Conservation (phyloP, 768 basidiomycete species). For the Leucocoprinus birnbaumii region DNA sequence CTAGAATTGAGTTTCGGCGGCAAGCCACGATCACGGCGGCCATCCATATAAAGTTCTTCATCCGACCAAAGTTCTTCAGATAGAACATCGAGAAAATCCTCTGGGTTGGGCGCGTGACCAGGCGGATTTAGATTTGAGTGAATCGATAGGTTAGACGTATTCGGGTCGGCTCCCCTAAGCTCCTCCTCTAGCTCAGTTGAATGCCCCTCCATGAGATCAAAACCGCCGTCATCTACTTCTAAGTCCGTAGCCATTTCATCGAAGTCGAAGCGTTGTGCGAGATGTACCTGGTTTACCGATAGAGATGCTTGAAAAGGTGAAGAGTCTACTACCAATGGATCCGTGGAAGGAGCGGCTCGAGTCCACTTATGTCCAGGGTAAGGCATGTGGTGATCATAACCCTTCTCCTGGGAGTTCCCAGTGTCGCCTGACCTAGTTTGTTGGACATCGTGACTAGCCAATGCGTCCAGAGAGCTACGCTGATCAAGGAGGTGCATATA, state of each 20-base stretch:
- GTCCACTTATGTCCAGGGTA: neutral
- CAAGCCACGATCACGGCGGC: neutral
- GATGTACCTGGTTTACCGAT: neutral
- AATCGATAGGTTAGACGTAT: neutral
- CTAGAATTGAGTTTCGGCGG: neutral
- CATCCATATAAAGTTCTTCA: slow-evolving; percentile 2
- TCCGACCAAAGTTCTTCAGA: slow-evolving; percentile 1
- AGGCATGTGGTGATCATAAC: slow-evolving; percentile 1
- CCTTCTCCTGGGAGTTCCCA: slow-evolving; percentile 7
- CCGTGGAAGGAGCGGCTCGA: neutral
- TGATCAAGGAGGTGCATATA: neutral
- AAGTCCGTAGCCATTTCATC: neutral
- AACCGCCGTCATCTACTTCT: neutral
- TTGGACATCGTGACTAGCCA: neutral
- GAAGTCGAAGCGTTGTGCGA: neutral
- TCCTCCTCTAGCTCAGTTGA: neutral
- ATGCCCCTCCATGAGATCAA: neutral
- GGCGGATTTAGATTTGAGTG: neutral
- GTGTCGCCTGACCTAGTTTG: slow-evolving; percentile 8
- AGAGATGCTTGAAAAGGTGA: neutral
- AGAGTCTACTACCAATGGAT: neutral
- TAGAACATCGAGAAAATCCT: slow-evolving; percentile 6
- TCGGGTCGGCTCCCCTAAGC: neutral
- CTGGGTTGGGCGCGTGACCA: neutral
- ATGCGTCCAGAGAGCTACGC: neutral